These are phyloP conservation scores for Glarea lozoyensis DNA, from an alignment of 495 filamentous ascomycete genomes.

Conservation along the genomic window DNA sequence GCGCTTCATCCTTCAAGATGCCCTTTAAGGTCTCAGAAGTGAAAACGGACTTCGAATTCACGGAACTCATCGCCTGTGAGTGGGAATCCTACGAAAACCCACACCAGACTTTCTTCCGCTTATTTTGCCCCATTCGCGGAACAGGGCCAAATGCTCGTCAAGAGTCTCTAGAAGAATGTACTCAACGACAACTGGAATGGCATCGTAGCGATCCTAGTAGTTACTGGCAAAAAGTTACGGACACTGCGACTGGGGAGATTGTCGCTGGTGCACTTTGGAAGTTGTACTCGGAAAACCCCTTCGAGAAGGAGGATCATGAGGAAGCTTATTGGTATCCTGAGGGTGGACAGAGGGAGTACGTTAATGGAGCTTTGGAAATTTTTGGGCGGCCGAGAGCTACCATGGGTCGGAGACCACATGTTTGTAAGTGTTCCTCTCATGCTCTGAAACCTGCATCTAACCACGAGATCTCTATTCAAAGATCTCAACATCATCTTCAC, in stretches of 20 bases:
- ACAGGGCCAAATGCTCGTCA: too few species aligned
- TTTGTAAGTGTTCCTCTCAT: neutral
- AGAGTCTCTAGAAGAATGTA: too few species aligned
- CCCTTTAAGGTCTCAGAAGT: too few species aligned
- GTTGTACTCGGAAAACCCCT: conserved; percentile 21
- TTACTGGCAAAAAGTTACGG: conserved; percentile 26
- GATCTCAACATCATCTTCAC: conserved; percentile 24
- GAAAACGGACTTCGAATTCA: too few species aligned
- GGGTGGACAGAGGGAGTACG: conserved; percentile 17
- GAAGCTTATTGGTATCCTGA: conserved; percentile 13
- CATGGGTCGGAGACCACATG: conserved; percentile 3
- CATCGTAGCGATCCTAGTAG: conserved; percentile 16
- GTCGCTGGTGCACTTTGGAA: conserved; percentile 25
- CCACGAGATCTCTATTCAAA: conserved; percentile 5
- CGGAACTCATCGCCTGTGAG: too few species aligned
- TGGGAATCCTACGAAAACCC: too few species aligned
- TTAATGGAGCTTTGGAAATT: neutral
- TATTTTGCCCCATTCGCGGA: too few species aligned
- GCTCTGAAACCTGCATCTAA: neutral
- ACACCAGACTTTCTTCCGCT: too few species aligned
- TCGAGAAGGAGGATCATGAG: conserved; percentile 15
- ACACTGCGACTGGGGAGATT: conserved; percentile 26
- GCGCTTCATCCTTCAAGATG: too few species aligned
- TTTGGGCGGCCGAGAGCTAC: conserved; percentile 22
- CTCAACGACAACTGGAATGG: too few species aligned